phyloP scores from a whole-genome alignment of 1,284 basidiomycete genomes.

The Ustilago vetiveriae region DNA sequence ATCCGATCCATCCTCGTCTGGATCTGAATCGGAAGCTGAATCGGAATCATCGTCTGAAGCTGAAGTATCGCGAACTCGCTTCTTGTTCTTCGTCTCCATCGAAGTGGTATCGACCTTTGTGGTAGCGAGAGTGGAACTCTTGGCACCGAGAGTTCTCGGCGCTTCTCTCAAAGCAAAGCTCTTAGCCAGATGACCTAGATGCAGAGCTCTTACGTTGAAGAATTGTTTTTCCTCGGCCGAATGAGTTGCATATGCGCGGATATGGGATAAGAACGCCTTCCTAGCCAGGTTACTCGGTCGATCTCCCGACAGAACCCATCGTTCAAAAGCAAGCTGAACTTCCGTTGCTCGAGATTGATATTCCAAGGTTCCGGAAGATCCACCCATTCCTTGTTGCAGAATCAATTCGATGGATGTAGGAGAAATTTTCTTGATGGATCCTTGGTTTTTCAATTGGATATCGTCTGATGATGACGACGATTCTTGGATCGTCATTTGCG shows the following conservation, averaged over 20 bases:
- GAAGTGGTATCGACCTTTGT: neutral
- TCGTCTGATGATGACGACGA: neutral
- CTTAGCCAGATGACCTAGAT: conserved; percentile 96
- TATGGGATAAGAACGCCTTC: conserved; percentile 87
- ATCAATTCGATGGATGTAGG: conserved; percentile 44
- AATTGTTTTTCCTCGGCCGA: conserved; percentile 92
- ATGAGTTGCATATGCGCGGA: conserved; percentile 97
- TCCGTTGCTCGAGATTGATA: conserved; percentile 93
- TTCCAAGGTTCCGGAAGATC: conserved; percentile 69
- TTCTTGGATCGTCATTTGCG: conserved; percentile 35
- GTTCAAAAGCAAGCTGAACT: conserved; percentile 91
- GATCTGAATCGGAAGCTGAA: neutral
- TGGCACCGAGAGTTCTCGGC: conserved; percentile 74
- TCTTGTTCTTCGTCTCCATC: conserved; percentile 10
- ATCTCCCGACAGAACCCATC: conserved; percentile 84
- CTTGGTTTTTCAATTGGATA: conserved; percentile 15
- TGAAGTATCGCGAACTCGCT: neutral
- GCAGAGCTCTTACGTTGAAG: conserved; percentile 91
- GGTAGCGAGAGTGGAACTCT: conserved; percentile 20
- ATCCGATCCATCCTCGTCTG: conserved; percentile 23
- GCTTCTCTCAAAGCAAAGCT: conserved; percentile 94
- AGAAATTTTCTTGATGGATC: conserved; percentile 23
- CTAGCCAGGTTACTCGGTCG: conserved; percentile 82
- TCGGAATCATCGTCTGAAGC: neutral
- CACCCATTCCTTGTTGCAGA: conserved; percentile 80